A percentile compares a stretch with the other conserved stretches of the same genome.
Conservation (phyloP, 1,139 yeast species). For the Debaryomycetaceae sp. region DNA sequence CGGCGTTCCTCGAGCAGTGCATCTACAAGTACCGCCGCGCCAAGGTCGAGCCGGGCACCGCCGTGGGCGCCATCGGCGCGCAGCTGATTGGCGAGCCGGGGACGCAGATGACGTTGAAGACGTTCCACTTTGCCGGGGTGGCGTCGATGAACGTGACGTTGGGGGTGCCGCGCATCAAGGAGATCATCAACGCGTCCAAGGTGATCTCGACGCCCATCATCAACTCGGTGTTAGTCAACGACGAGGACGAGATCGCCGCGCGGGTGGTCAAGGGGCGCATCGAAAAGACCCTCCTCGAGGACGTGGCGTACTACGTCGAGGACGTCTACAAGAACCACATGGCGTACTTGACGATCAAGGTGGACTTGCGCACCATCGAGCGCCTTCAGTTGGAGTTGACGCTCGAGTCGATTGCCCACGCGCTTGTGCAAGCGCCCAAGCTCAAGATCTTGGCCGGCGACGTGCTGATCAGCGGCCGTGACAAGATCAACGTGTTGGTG, state of each 20-base stretch:
- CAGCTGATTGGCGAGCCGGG: constrained; percentile 99
- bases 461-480: constrained; percentile 63
- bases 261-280: constrained; percentile 97
- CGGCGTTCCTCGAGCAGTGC: constrained; percentile 72
- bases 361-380: constrained; percentile 83
- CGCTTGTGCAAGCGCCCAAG: constrained; percentile 82
- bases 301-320: constrained; percentile 83
- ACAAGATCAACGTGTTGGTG: constrained; percentile 74
- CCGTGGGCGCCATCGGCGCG: constrained; percentile 99
- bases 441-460: constrained; percentile 75
- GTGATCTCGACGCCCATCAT: constrained; percentile 95
- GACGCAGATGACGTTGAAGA: constrained; percentile 97
- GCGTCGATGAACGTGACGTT: constrained; percentile 98
- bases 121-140: constrained; percentile 99
- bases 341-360: constrained; percentile 75
- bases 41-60: constrained; percentile 97
- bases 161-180: constrained; percentile 99
- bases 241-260: constrained; percentile 94
- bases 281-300: constrained; percentile 85
- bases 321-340: constrained; percentile 84
- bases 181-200: constrained; percentile 95
- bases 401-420: constrained; percentile 79
- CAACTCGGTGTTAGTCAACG: constrained; percentile 89
- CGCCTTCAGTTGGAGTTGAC: constrained; percentile 84
- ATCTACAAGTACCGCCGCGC: constrained; percentile 82